phyloP scores from a whole-genome alignment of 129 eudicot species.

The Tanacetum coccineum region DNA sequence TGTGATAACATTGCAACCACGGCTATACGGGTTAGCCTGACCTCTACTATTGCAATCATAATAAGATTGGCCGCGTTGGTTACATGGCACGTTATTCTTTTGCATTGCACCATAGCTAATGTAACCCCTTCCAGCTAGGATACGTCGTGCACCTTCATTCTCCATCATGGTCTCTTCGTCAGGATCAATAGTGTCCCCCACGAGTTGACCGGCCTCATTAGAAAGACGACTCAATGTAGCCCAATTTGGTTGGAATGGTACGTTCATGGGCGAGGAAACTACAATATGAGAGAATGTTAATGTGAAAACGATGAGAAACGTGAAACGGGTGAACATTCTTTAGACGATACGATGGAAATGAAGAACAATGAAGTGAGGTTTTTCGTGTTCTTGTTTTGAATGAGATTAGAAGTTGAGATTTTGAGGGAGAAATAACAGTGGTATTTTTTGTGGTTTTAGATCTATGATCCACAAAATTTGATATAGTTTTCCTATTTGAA shows the following conservation, averaged over 20 bases:
- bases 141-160: constrained; percentile 25
- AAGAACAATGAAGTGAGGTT: neutral
- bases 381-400: neutral
- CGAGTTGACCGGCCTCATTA: constrained; percentile 17
- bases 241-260: constrained; percentile 16
- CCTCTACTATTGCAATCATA: constrained; percentile 35
- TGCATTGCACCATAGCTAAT: constrained; percentile 47
- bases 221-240: neutral
- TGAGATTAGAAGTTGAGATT: constrained; percentile 12
- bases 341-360: constrained; percentile 3
- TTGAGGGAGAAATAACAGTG: constrained; percentile 24
- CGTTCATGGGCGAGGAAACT: constrained; percentile 20
- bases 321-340: constrained; percentile 27
- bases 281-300: constrained; percentile 23
- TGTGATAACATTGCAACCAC: constrained; percentile 45
- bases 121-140: constrained; percentile 25
- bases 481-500: neutral
- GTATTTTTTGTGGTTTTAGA: constrained; percentile 19
- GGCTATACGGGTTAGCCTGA: constrained; percentile 40
- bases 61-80: constrained; percentile 46
- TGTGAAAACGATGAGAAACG: constrained; percentile 23
- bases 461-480: constrained; percentile 10
- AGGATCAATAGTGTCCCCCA: constrained; percentile 28
- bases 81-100: constrained; percentile 43
- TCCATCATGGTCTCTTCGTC: constrained; percentile 31